A percentile compares a stretch with the other conserved stretches of the same genome.
Evolutionary conservation across 768 basidiomycete genomes (phyloP).

Genomic region (Gloeophyllum trabeum): DNA sequence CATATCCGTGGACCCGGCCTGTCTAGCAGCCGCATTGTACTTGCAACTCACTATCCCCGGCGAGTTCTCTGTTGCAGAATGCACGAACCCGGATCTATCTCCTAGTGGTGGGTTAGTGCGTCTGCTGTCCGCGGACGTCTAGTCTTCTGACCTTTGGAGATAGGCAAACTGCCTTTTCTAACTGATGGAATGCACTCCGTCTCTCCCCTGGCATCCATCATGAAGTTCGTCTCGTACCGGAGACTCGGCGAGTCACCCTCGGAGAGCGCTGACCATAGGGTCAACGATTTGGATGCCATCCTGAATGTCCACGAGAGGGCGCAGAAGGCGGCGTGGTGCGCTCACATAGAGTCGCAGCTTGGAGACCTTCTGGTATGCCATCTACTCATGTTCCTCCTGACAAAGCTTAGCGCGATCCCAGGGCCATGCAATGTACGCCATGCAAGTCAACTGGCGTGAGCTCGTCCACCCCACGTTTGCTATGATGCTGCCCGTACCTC

Average conservation of each 20-base stretch:
- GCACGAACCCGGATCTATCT: constrained; percentile 58
- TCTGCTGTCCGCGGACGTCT: not conserved
- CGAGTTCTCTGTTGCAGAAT: constrained; percentile 50
- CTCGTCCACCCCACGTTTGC: constrained; percentile 45
- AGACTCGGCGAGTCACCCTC: constrained; percentile 3
- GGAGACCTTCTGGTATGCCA: constrained; percentile 61
- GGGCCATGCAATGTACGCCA: constrained; percentile 56
- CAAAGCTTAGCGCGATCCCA: constrained; percentile 16
- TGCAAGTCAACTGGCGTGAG: constrained; percentile 47
- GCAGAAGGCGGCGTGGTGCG: constrained; percentile 47
- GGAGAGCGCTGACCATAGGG: not conserved
- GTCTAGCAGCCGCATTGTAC: constrained; percentile 53
- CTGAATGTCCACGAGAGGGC: constrained; percentile 37
- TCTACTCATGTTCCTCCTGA: not conserved
- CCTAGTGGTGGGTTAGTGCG: constrained; percentile 49
- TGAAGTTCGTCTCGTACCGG: constrained; percentile 48
- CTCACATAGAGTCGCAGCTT: constrained; percentile 54
- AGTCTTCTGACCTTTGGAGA: not conserved
- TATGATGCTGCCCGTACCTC: constrained; percentile 50
- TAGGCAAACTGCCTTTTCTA: constrained; percentile 68
- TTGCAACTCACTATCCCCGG: constrained; percentile 62
- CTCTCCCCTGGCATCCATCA: constrained; percentile 46
- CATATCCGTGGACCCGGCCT: constrained; percentile 56
- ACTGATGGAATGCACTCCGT: constrained; percentile 41
- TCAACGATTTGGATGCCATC: constrained; percentile 33